Evolutionary conservation across 1,284 basidiomycete species (phyloP), one percentile per base, ranked within the genome.

Genomic region (Erythrobasidium hasegawianum): DNA sequence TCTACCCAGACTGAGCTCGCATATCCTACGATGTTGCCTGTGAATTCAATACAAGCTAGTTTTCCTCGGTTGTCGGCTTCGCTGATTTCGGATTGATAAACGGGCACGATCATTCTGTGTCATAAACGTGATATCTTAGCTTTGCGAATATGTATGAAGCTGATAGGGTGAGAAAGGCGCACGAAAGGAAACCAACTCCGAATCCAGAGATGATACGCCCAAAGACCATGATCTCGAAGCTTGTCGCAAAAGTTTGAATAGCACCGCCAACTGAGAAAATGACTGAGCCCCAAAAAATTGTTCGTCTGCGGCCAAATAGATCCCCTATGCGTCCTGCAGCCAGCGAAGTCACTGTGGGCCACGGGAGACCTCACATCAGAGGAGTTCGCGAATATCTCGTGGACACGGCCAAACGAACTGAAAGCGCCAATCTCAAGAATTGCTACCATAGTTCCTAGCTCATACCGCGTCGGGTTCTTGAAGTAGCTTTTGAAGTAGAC

Each of bases 1-100:
- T 95, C 95, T 68, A 88, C 85, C 93, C 93, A 97, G 88, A 92
- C 71, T 18, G 90, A 95, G 65, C 86, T 86, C n/a, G 92, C 87
- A 77, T 98, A 98, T 54, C 95, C 95, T 67, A 92, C 81, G 72
- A 97, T 88, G 75, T 80, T 78, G 65, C 74, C 88, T 0, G 95
- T 97, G 76, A 97, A 98, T 76, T 97, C 95, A 83, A 97, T 93
- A 74, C 92, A 96, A 2, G 93, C 95, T 56, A 96, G 81, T 58
- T 89, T 87, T 59, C 92, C 92, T 74, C 92, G 84, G 79, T 96
- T 90, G 75, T 91, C 85, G 2, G 95, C 90, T 14, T 94, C 93
- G 1, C 91, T 95, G 57, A 97, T 91, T 80, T 97, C 95, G 72
- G 88, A 90, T 79, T 97, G 95, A 77, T 97, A 98, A 68, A 97